Evolutionary conservation across 805 yeast genomes (phyloP).

Genomic region (Monosporozyma yasuniensis): DNA sequence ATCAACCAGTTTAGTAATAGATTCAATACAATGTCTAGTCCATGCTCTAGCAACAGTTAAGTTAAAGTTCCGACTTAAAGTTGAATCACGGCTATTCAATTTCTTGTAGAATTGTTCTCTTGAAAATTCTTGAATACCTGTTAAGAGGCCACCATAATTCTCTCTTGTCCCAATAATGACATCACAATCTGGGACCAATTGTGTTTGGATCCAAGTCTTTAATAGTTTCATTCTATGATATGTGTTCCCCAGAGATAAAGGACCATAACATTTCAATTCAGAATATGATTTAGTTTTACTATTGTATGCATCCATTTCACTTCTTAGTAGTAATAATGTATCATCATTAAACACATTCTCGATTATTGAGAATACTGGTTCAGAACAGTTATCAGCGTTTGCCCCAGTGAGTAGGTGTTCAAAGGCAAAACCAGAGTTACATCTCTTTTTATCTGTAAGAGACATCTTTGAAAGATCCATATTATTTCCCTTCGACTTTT

Average conservation of each 20-base stretch:
- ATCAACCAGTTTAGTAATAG: slow-evolving; percentile 12
- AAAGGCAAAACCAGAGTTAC: slow-evolving; percentile 26
- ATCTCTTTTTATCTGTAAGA: background rate
- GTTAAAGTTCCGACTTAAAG: slow-evolving; percentile 12
- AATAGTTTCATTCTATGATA: slow-evolving; percentile 25
- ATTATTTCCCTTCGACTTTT: background rate
- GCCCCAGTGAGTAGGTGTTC: slow-evolving; percentile 19
- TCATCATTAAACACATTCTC: slow-evolving; percentile 16
- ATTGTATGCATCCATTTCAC: slow-evolving; percentile 29
- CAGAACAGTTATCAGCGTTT: background rate
- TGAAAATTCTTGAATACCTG: slow-evolving; percentile 19
- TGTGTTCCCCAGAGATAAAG: slow-evolving; percentile 13
- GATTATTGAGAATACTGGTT: slow-evolving; percentile 16
- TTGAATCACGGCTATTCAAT: slow-evolving; percentile 11
- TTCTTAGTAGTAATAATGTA: slow-evolving; percentile 20
- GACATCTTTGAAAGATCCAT: background rate
- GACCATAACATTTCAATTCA: slow-evolving; percentile 26
- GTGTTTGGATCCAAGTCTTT: slow-evolving; percentile 29
- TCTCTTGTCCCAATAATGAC: slow-evolving; percentile 25
- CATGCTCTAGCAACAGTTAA: slow-evolving; percentile 23
- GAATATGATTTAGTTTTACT: slow-evolving; percentile 13
- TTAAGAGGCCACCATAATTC: slow-evolving; percentile 17
- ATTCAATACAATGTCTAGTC: slow-evolving; percentile 17
- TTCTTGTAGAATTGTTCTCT: slow-evolving; percentile 13
- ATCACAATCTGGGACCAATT: slow-evolving; percentile 21